Conservation (phyloP, 805 yeast genomes). For the Schwanniomyces occidentalis region DNA sequence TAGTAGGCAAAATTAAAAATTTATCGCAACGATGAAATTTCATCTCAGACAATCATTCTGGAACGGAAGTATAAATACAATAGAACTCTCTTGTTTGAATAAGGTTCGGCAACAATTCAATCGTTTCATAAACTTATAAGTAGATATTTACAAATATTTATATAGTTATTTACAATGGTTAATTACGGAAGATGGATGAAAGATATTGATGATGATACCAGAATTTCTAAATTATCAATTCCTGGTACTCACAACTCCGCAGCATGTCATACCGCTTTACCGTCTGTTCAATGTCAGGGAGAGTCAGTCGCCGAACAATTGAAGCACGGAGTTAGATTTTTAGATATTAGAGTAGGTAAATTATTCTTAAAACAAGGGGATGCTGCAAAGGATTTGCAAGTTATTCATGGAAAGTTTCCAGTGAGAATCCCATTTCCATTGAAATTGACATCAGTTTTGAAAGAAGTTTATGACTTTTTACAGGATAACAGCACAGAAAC, state of each 20-base stretch:
- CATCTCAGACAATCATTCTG: too few species aligned
- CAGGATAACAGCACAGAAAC: constrained; percentile 54
- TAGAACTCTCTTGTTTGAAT: too few species aligned
- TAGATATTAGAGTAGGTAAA: constrained; percentile 66
- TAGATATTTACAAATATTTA: too few species aligned
- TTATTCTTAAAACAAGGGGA: constrained; percentile 53
- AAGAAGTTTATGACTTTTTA: constrained; percentile 61
- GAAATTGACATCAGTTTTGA: constrained; percentile 50
- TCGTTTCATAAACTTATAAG: too few species aligned
- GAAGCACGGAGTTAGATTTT: constrained; percentile 70
- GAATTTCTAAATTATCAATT: constrained; percentile 55
- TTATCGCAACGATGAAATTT: too few species aligned
- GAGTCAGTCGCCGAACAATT: constrained; percentile 60
- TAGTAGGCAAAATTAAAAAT: too few species aligned
- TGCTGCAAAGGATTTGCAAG: constrained; percentile 56
- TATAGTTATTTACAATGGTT: constrained; percentile 27
- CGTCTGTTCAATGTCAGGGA: constrained; percentile 78
- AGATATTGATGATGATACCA: constrained; percentile 50
- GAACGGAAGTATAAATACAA: too few species aligned
- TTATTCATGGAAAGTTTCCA: constrained; percentile 76
- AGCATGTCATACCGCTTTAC: constrained; percentile 68
- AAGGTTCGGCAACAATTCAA: too few species aligned
- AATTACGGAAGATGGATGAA: constrained; percentile 54
- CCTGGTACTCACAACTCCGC: constrained; percentile 90
- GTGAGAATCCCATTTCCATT: constrained; percentile 60